Percentiles rank a stretch among this genome's conserved stretches.
phyloP scores from a whole-genome alignment of 192 early-diverging fungal species.

The Paraglomus occultum region DNA sequence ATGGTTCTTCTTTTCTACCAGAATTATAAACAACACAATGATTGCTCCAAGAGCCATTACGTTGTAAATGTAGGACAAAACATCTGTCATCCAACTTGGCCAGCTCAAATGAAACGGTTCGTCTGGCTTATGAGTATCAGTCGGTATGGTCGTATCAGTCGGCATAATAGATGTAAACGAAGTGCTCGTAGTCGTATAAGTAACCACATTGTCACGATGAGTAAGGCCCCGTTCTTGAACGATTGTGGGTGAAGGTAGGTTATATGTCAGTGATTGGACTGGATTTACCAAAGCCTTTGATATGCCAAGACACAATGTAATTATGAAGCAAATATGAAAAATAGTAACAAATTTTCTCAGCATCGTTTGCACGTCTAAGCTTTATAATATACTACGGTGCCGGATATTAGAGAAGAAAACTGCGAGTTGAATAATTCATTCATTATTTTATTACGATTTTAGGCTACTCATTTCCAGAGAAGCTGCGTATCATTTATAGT shows the following conservation, averaged over 20 bases:
- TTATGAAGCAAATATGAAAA: not conserved
- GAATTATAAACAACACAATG: not conserved
- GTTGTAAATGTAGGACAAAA: too few relatives aligned
- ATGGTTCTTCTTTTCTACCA: not conserved
- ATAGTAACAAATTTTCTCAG: too few relatives aligned
- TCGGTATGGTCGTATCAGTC: too few relatives aligned
- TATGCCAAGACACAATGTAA: not conserved
- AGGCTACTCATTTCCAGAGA: too few relatives aligned
- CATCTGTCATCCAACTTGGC: not conserved
- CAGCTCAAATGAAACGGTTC: not conserved
- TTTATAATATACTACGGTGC: too few relatives aligned
- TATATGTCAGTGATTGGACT: not conserved
- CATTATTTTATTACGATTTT: too few relatives aligned
- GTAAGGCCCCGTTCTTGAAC: not conserved
- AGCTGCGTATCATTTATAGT: too few relatives aligned
- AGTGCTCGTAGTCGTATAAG: not conserved
- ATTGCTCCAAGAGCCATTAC: not conserved
- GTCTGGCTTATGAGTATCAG: not conserved
- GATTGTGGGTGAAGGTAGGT: not conserved
- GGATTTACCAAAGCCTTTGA: slow-evolving; percentile 6
- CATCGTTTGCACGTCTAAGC: too few relatives aligned
- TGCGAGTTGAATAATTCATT: too few relatives aligned
- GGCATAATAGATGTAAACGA: too few relatives aligned
- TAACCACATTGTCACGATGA: not conserved
- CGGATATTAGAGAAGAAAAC: too few relatives aligned